Evolutionary conservation across 2,329 filamentous ascomycete species (phyloP).

Genomic region (Zymoseptoria brevis): DNA sequence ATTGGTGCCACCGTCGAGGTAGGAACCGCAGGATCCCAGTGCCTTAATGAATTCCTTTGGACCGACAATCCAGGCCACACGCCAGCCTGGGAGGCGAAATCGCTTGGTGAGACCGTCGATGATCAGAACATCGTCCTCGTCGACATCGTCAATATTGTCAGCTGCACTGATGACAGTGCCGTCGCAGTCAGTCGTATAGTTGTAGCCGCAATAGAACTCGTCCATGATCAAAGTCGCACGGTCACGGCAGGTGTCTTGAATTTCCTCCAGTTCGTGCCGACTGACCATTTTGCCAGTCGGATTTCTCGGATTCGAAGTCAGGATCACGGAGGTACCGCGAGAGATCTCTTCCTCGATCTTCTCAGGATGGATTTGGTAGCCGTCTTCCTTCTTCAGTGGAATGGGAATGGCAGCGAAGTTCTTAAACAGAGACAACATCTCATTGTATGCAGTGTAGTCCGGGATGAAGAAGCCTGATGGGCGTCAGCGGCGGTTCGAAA

Average conservation of each 20-base stretch:
- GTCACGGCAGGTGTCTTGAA: constrained; percentile 87
- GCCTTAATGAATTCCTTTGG: constrained; percentile 95
- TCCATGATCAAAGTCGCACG: constrained; percentile 89
- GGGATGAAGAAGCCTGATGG: constrained; percentile 49
- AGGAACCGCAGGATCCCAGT: constrained; percentile 84
- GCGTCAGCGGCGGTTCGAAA: neutral
- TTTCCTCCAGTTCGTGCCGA: constrained; percentile 77
- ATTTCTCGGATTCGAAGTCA: constrained; percentile 93
- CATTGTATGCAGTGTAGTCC: constrained; percentile 92
- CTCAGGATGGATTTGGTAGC: constrained; percentile 87
- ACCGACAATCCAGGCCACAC: constrained; percentile 91
- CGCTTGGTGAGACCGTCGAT: constrained; percentile 95
- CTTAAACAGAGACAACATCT: constrained; percentile 92
- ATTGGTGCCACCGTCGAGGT: constrained; percentile 89
- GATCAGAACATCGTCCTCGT: constrained; percentile 76
- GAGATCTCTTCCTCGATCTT: constrained; percentile 66
- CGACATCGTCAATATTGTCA: constrained; percentile 81
- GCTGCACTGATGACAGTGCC: constrained; percentile 82
- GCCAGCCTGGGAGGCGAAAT: constrained; percentile 92
- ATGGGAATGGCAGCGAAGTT: constrained; percentile 86
- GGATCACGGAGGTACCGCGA: constrained; percentile 56
- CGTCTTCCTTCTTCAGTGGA: constrained; percentile 73
- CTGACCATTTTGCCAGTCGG: constrained; percentile 82
- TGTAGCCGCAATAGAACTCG: constrained; percentile 91
- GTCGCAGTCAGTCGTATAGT: constrained; percentile 88